Base-by-base conservation (phyloP, 2,329 filamentous ascomycete species). In the Fusarium nodosum region DNA sequence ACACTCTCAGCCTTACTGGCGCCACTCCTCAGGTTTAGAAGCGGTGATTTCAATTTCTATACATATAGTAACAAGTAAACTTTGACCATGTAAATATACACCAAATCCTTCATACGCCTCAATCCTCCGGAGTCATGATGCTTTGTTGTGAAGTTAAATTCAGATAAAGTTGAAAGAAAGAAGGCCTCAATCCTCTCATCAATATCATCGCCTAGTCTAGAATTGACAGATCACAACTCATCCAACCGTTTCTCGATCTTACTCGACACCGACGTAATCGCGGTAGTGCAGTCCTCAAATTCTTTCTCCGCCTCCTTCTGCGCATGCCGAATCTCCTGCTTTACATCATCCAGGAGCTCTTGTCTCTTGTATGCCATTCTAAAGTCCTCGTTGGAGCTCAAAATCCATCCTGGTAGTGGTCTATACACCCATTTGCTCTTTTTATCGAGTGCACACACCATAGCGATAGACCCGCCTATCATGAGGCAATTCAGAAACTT, bases 1-100 rank as follows among this genome's bases (percentile, higher is more conserved):
- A 82, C 55, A 77, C 76, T 8, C 70, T 81, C 20, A 77, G 66
- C 15, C 41, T 81, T 7, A 74, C 76, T 4, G 79, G 79, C 12
- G 78, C 77, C 5, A 76, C 74, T 13, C 74, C 59, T 0, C 51
- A 66, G 31, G 36, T 20, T 12, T 67, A 31, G 2, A 22, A 26
- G 10, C 5, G 26, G 8, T 0, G 22, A 16, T 4, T 11, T 18
- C 8, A 4, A 11, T 22, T 46, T 8, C 31, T n/a, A 8, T 46
- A 4, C 8, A 16, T 46, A 20, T 39, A 13, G n/a, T 7, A 15
- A 2, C n/a, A 20, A 20, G 1, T 39, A 39, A 3, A 15, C 2
- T n/a, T n/a, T n/a, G 5, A 6, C 33, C n/a, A 20, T 13, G 1
- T 39, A 39, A 3, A 15, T 4, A 22, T 39, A 7, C 12, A 13